Percentiles rank a stretch among this genome's conserved stretches.
These are phyloP conservation scores for Geosmithia putterillii DNA, from an alignment of 2,329 filamentous ascomycete species.

Conservation along the genomic window DNA sequence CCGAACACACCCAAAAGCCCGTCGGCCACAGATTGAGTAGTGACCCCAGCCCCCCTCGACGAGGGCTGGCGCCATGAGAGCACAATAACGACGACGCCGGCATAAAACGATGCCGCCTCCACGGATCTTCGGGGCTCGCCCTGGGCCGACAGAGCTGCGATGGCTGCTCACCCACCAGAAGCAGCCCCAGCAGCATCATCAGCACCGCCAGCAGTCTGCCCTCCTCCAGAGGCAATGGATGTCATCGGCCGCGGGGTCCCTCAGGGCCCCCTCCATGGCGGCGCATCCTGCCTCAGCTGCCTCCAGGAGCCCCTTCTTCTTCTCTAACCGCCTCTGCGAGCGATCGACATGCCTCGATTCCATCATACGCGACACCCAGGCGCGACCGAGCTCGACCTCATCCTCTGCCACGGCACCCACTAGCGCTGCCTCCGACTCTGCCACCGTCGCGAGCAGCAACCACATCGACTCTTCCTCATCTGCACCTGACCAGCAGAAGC, in stretches of 20 bases:
- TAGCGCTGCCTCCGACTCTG: background rate
- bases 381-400: conserved; percentile 13
- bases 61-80: background rate
- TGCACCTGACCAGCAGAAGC: conserved; percentile 8
- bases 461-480: conserved; percentile 4
- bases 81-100: background rate
- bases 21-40: background rate
- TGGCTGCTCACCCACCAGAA: background rate
- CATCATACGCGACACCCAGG: conserved; percentile 14
- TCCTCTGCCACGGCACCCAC: conserved; percentile 8
- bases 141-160: conserved; percentile 1
- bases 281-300: background rate
- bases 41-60: background rate
- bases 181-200: background rate
- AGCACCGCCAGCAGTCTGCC: background rate
- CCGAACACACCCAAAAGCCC: background rate
- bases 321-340: conserved; percentile 23
- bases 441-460: background rate
- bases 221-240: background rate
- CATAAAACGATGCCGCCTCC: conserved; percentile 1
- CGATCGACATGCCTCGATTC: conserved; percentile 22
- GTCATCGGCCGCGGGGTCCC: background rate
- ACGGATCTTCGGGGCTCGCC: conserved; percentile 1
- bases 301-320: conserved; percentile 13
- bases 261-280: background rate